phyloP scores from a whole-genome alignment of 2,329 filamentous ascomycete genomes.

The Colletotrichum trifolii region DNA sequence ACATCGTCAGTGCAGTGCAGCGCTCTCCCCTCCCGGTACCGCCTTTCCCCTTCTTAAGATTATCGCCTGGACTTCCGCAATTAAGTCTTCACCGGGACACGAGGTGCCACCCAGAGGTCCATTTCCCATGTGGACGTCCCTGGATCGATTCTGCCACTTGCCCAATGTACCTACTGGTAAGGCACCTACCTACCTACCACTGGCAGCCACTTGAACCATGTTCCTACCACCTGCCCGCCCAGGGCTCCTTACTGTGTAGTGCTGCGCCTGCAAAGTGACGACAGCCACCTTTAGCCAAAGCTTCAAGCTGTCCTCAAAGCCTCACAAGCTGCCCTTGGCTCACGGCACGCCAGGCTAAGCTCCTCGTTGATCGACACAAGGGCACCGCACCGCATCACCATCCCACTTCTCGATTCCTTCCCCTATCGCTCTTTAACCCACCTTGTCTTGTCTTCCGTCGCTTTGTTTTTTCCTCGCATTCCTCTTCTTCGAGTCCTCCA shows the following conservation, averaged over 20 bases:
- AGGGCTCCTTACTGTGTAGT: neutral
- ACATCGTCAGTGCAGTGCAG: constrained; percentile 15
- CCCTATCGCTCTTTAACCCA: constrained; percentile 3
- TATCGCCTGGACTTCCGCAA: no score
- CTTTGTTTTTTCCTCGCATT: constrained; percentile 3
- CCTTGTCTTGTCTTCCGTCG: constrained; percentile 7
- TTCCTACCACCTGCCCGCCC: neutral
- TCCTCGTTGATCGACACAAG: constrained; percentile 13
- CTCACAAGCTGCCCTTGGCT: constrained; percentile 9
- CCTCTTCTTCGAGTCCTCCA: constrained; percentile 7
- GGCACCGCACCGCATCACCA: constrained; percentile 1
- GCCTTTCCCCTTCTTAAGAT: no score
- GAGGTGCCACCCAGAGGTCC: no score
- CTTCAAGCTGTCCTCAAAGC: constrained; percentile 35
- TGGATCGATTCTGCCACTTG: no score
- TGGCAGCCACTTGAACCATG: neutral
- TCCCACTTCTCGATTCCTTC: constrained; percentile 9
- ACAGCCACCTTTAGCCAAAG: constrained; percentile 33
- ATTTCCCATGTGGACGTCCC: no score
- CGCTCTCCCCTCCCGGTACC: no score
- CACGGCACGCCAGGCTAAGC: constrained; percentile 7
- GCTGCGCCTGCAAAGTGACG: constrained; percentile 34
- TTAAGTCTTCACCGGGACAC: no score
- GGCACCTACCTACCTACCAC: no score
- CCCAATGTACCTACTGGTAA: no score